Evolutionary conservation across 306 rosid genomes (phyloP).

Genomic region (Vigna radiata): DNA sequence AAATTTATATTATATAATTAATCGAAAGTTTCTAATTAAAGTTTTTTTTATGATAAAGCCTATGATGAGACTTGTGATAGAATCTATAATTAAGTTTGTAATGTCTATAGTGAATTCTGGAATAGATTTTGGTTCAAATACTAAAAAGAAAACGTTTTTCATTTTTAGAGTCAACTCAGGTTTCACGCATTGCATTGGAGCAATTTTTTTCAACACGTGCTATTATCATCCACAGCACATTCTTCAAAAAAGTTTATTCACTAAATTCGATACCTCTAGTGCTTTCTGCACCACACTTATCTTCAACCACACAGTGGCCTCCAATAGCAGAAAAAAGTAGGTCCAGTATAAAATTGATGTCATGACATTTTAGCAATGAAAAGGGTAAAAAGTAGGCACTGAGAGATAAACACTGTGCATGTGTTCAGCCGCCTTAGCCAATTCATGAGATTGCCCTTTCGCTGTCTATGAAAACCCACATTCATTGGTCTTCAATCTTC

Average conservation of each 20-base stretch:
- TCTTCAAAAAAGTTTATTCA: not conserved
- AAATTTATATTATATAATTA: no score
- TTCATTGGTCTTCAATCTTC: constrained; percentile 25
- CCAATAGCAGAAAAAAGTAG: not conserved
- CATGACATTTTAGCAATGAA: not conserved
- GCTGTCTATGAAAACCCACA: constrained; percentile 35
- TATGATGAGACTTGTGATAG: no score
- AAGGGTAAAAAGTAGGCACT: not conserved
- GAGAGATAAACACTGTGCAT: not conserved
- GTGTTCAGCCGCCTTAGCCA: constrained; percentile 33
- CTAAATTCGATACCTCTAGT: not conserved
- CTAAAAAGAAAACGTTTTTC: no score
- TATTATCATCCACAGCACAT: not conserved
- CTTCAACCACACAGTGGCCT: not conserved
- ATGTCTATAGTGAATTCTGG: no score
- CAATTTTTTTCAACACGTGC: constrained; percentile 12
- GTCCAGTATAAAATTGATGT: not conserved
- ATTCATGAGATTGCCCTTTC: not conserved
- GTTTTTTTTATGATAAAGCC: no score
- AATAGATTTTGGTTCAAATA: no score
- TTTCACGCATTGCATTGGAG: not conserved
- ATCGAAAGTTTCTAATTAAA: no score
- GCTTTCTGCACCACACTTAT: not conserved
- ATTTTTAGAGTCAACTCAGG: not conserved
- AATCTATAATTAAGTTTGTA: no score